phyloP scores from a whole-genome alignment of 192 early-diverging fungal species.

The Chytriomyces confervae region DNA sequence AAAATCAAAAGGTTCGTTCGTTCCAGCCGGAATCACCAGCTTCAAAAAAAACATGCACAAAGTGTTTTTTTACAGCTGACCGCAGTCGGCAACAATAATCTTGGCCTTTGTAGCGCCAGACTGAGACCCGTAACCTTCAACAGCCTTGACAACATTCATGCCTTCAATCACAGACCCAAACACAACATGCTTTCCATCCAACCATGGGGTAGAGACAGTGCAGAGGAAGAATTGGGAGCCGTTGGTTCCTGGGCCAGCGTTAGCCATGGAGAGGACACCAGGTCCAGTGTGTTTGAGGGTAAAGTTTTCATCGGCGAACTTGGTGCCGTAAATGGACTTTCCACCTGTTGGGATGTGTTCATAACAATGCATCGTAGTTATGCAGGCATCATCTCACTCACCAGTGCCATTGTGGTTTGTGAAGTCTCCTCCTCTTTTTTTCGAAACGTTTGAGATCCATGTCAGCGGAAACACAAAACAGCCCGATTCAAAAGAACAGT shows the following conservation, averaged over 20 bases:
- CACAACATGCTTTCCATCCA: conserved; percentile 58
- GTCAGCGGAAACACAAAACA: too few relatives aligned
- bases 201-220: conserved; percentile 81
- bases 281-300: conserved; percentile 51
- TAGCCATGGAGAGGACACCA: conserved; percentile 36
- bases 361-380: too few relatives aligned
- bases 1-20: too few relatives aligned
- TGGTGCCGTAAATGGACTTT: conserved; percentile 75
- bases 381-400: neutral
- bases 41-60: too few relatives aligned
- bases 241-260: conserved; percentile 55
- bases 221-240: conserved; percentile 80
- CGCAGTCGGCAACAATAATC: conserved; percentile 9
- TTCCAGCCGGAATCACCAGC: too few relatives aligned
- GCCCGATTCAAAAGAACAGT: too few relatives aligned
- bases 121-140: conserved; percentile 46
- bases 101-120: conserved; percentile 34
- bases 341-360: conserved; percentile 55
- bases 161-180: conserved; percentile 59
- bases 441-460: too few relatives aligned
- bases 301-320: conserved; percentile 91
- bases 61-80: neutral
- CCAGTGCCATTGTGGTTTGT: conserved; percentile 78
- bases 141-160: conserved; percentile 65
- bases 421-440: conserved; percentile 58